A percentile compares a stretch with the other conserved stretches of the same genome.
phyloP scores from a whole-genome alignment of 2,329 filamentous ascomycete genomes.

The Cercospora canescens region DNA sequence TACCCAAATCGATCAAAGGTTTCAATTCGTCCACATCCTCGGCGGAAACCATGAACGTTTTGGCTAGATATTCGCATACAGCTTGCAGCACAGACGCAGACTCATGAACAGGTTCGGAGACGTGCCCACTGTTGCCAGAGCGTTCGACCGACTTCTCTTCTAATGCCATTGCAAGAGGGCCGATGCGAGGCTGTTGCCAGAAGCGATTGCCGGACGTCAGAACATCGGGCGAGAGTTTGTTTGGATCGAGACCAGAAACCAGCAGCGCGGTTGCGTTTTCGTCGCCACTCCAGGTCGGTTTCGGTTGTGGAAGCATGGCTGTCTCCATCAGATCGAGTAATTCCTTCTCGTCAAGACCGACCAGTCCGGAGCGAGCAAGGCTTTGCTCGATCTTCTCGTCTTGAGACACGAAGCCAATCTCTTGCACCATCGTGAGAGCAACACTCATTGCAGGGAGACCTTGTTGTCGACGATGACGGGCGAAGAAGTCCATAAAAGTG shows the following conservation, averaged over 20 bases:
- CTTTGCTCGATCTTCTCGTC: background rate
- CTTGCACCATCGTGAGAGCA: conserved; percentile 21
- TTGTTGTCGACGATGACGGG: background rate
- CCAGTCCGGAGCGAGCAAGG: background rate
- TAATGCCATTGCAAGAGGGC: background rate
- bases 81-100: background rate
- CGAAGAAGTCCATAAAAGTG: conserved; percentile 25
- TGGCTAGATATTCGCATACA: background rate
- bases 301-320: background rate
- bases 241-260: background rate
- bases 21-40: background rate
- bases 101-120: background rate
- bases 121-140: background rate
- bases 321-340: background rate
- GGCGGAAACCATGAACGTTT: background rate
- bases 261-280: background rate
- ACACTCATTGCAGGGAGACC: conserved; percentile 27
- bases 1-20: background rate
- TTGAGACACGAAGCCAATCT: background rate
- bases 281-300: background rate
- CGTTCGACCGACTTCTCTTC: background rate
- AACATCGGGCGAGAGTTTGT: background rate
- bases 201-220: background rate
- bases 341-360: background rate
- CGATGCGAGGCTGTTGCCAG: background rate